These are phyloP conservation scores for Fraxinus angustifolia DNA, from an alignment of 305 asterid species.

Conservation along the genomic window DNA sequence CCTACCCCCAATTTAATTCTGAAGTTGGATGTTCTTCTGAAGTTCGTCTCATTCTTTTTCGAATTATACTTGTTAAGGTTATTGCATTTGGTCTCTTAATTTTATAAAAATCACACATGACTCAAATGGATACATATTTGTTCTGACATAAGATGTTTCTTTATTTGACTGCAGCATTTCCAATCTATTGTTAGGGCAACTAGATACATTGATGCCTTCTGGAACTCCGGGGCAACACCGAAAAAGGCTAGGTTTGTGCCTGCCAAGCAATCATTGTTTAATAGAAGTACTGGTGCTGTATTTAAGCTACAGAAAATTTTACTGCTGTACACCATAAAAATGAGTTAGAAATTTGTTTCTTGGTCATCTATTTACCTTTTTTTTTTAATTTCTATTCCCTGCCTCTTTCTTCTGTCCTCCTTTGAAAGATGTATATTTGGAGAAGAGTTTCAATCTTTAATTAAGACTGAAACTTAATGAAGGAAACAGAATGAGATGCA, in stretches of 20 bases:
- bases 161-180: constrained; percentile 56
- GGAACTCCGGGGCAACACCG: constrained; percentile 84
- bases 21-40: neutral
- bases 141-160: constrained; percentile 17
- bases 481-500: constrained; percentile 13
- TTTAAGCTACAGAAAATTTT: neutral
- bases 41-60: neutral
- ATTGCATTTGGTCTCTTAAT: neutral
- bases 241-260: constrained; percentile 73
- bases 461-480: constrained; percentile 3
- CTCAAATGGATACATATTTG: neutral
- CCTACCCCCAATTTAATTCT: neutral
- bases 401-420: neutral
- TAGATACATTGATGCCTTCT: constrained; percentile 73
- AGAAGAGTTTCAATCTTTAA: neutral
- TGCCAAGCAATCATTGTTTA: constrained; percentile 5
- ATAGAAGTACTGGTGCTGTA: neutral
- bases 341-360: neutral
- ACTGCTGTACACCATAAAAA: neutral
- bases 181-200: constrained; percentile 61
- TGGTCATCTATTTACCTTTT: constrained; percentile 3
- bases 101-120: neutral
- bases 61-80: neutral
- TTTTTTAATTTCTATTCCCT: neutral
- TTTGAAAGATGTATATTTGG: neutral